Conservation (phyloP, 1,284 basidiomycete species). For the Serendipita sp. region DNA sequence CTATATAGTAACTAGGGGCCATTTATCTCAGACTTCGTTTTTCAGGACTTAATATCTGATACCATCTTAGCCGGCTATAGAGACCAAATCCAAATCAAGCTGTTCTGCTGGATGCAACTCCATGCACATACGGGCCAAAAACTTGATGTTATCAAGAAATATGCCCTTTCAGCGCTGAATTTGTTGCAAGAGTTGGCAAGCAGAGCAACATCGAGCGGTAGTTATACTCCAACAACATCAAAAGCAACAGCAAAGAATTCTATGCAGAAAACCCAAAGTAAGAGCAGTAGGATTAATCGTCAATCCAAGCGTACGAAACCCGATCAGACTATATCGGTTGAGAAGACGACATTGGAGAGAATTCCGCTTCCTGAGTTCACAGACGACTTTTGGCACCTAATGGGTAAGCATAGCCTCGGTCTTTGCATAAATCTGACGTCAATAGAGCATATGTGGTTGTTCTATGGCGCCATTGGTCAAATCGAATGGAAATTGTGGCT, state of each 20-base stretch:
- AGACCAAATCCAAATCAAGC: constrained; percentile 33
- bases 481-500: constrained; percentile 36
- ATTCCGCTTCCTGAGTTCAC: constrained; percentile 16
- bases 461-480: constrained; percentile 29
- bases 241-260: background rate
- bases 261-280: background rate
- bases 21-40: background rate
- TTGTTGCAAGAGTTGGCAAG: constrained; percentile 19
- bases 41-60: constrained; percentile 31
- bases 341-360: constrained; percentile 10
- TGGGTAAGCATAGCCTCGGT: background rate
- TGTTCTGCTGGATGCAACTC: constrained; percentile 50
- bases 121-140: constrained; percentile 38
- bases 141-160: constrained; percentile 33
- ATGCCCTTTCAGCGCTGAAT: constrained; percentile 36
- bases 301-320: constrained; percentile 20
- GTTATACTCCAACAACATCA: background rate
- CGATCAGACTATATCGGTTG: background rate
- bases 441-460: constrained; percentile 18
- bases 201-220: no score
- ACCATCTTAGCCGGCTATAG: constrained; percentile 24
- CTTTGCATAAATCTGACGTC: background rate
- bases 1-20: background rate
- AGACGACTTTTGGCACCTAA: no score
- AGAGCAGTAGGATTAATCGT: constrained; percentile 16